These are phyloP conservation scores for Oryza glumipatula DNA, from an alignment of 176 grass and related monocot genomes.

Conservation along the genomic window DNA sequence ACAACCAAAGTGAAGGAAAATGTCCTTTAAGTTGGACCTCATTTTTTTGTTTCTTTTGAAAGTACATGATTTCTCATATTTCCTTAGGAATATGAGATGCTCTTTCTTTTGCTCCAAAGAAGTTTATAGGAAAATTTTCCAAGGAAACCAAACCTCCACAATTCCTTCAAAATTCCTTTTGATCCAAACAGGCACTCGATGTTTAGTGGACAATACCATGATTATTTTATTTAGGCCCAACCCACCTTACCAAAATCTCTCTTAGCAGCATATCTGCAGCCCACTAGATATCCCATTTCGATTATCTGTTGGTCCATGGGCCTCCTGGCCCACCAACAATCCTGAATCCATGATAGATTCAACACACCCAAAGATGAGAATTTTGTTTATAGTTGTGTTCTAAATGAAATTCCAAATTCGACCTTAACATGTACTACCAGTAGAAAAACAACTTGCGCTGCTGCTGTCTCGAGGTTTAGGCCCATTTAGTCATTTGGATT, in stretches of 20 bases:
- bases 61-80: too few relatives aligned
- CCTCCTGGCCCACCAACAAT: background rate
- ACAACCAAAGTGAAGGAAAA: too few relatives aligned
- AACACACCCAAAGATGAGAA: background rate
- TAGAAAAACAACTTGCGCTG: background rate
- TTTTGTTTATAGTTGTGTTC: background rate
- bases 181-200: too few relatives aligned
- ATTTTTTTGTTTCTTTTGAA: too few relatives aligned
- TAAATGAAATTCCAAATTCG: background rate
- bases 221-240: background rate
- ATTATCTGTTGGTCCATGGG: background rate
- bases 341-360: background rate
- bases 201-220: background rate
- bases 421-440: background rate
- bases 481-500: too few relatives aligned
- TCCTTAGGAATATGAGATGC: too few relatives aligned
- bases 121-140: too few relatives aligned
- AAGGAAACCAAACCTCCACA: too few relatives aligned
- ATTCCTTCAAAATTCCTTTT: too few relatives aligned
- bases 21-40: too few relatives aligned
- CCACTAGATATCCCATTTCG: too few relatives aligned
- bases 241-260: background rate
- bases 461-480: background rate
- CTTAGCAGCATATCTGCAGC: background rate
- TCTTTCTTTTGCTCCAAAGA: too few relatives aligned